Evolutionary conservation across 129 eudicot species (phyloP).

Genomic region (Helichrysum umbraculigerum): DNA sequence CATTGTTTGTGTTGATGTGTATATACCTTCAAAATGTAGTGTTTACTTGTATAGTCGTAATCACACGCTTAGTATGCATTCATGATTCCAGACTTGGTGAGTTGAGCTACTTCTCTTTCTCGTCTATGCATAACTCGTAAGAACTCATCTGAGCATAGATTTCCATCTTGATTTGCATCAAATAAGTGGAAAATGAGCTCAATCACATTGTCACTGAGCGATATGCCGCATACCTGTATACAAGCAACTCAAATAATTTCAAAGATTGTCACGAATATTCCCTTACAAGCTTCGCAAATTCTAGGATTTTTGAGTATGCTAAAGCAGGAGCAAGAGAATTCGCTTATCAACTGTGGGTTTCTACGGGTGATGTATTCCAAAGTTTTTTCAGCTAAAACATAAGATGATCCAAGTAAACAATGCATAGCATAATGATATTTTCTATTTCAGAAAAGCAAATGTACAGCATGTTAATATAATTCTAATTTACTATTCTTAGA

Average conservation of each 20-base stretch:
- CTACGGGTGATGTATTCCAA: neutral
- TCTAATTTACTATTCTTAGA: too few relatives aligned
- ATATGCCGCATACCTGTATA: constrained; percentile 72
- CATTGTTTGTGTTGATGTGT: neutral
- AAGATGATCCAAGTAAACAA: neutral
- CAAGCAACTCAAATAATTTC: neutral
- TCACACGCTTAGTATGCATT: constrained; percentile 20
- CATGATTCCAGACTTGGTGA: constrained; percentile 56
- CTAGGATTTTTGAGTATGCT: neutral
- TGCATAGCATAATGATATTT: too few relatives aligned
- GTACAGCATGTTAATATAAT: too few relatives aligned
- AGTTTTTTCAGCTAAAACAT: neutral
- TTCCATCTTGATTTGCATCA: constrained; percentile 69
- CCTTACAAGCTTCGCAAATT: neutral
- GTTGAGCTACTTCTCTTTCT: constrained; percentile 61
- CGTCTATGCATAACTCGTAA: constrained; percentile 68
- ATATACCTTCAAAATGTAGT: constrained; percentile 18
- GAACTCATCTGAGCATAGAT: constrained; percentile 64
- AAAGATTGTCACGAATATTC: neutral
- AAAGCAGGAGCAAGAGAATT: neutral
- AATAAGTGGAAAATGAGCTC: constrained; percentile 67
- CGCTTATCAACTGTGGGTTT: neutral
- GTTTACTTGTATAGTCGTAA: neutral
- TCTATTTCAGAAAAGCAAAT: too few relatives aligned
- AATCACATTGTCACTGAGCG: constrained; percentile 60